Evolutionary conservation across 129 eudicot genomes (phyloP).

Genomic region (Pulicaria dysenterica): DNA sequence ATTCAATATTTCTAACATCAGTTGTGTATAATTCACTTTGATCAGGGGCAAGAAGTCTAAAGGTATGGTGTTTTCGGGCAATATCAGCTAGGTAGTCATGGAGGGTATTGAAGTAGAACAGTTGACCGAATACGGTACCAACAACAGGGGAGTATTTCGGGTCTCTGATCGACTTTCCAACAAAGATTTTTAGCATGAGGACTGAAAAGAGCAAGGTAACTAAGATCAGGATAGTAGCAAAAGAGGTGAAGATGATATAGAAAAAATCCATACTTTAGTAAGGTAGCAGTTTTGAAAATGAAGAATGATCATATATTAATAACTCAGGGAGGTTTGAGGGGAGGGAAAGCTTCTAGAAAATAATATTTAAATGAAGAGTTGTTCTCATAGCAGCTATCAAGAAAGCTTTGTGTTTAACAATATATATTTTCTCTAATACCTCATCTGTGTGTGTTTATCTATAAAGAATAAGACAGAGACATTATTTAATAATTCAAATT

Average conservation of each 20-base stretch:
- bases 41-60: constrained; percentile 55
- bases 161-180: constrained; percentile 47
- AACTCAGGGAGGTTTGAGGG: neutral
- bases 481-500: too few relatives aligned
- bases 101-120: constrained; percentile 52
- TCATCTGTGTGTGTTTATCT: too few relatives aligned
- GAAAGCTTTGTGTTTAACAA: too few relatives aligned
- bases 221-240: constrained; percentile 32
- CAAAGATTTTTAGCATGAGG: constrained; percentile 37
- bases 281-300: neutral
- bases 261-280: constrained; percentile 39
- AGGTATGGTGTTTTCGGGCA: constrained; percentile 56
- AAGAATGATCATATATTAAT: constrained; percentile 19
- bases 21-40: constrained; percentile 61
- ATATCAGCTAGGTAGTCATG: constrained; percentile 49
- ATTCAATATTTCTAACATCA: constrained; percentile 52
- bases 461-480: too few relatives aligned
- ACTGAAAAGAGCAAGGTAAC: constrained; percentile 30
- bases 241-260: constrained; percentile 34
- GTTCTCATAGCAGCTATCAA: too few relatives aligned
- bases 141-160: constrained; percentile 56
- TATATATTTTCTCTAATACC: too few relatives aligned
- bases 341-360: constrained; percentile 2
- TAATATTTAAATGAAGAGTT: too few relatives aligned
- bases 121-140: constrained; percentile 58